Percentiles rank a stretch among this genome's conserved stretches.
Conservation (phyloP, 306 rosid species). For the Casuarina glauca region DNA sequence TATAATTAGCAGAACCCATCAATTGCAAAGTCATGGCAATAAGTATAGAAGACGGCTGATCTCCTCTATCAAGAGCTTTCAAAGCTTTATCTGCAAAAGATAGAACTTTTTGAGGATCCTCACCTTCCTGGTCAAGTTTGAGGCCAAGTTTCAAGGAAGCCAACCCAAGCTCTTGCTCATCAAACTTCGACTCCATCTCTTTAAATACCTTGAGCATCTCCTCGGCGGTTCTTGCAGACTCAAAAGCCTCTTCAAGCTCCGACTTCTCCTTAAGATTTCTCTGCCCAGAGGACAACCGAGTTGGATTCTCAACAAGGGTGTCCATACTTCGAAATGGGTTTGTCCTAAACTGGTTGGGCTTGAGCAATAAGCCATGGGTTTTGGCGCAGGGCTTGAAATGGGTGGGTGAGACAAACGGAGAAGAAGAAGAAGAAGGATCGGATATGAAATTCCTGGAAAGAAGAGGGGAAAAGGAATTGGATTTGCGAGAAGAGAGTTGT, state of each 20-base stretch:
- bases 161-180: slow-evolving; percentile 69
- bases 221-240: slow-evolving; percentile 56
- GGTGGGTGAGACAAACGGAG: slow-evolving; percentile 27
- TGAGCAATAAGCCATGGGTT: slow-evolving; percentile 37
- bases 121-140: slow-evolving; percentile 77
- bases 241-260: slow-evolving; percentile 76
- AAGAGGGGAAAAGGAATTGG: slow-evolving; percentile 22
- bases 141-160: slow-evolving; percentile 77
- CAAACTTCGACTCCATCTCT: slow-evolving; percentile 63
- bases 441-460: slow-evolving; percentile 34
- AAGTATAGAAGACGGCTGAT: slow-evolving; percentile 48
- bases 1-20: slow-evolving; percentile 69
- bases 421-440: slow-evolving; percentile 28
- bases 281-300: slow-evolving; percentile 62
- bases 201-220: slow-evolving; percentile 67
- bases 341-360: slow-evolving; percentile 36
- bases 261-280: slow-evolving; percentile 59
- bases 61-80: slow-evolving; percentile 58
- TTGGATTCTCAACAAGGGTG: slow-evolving; percentile 49
- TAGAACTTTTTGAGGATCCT: slow-evolving; percentile 72
- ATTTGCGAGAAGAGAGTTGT: slow-evolving; percentile 43
- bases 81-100: slow-evolving; percentile 69
- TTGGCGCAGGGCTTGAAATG: slow-evolving; percentile 43
- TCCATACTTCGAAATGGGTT: slow-evolving; percentile 51
- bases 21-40: slow-evolving; percentile 77